Percentiles rank a stretch among this genome's conserved stretches.
Evolutionary conservation across 169 alveolate genomes (phyloP).

Genomic region (Cyclospora cayetanensis): DNA sequence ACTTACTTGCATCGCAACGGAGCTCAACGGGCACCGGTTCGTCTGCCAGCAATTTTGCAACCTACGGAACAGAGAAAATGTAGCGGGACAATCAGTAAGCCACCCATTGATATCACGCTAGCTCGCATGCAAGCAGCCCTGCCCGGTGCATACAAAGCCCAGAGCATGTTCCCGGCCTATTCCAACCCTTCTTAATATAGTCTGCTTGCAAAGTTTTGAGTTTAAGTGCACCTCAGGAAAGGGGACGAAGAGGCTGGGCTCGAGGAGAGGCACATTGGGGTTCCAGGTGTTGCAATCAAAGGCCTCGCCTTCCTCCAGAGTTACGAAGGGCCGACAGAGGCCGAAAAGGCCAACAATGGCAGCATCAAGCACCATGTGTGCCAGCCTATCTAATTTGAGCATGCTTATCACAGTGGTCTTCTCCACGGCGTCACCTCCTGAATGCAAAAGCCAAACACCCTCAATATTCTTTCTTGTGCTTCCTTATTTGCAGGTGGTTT

Average conservation of each 20-base stretch:
- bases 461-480: too few species aligned
- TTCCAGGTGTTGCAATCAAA: not conserved
- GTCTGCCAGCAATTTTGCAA: not conserved
- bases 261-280: not conserved
- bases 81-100: too few species aligned
- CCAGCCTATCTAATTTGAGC: not conserved
- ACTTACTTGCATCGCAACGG: not conserved
- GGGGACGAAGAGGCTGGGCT: not conserved
- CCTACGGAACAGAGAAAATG: not conserved
- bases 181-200: too few species aligned
- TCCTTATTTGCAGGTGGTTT: too few species aligned
- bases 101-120: too few species aligned
- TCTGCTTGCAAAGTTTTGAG: too few species aligned
- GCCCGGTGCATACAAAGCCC: too few species aligned
- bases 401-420: too few species aligned
- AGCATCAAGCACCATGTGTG: not conserved
- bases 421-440: too few species aligned
- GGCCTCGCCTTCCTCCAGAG: not conserved
- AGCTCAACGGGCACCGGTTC: not conserved
- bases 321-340: not conserved
- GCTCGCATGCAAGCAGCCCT: too few species aligned
- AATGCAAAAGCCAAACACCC: too few species aligned
- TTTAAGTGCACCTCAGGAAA: slow-evolving; percentile 39
- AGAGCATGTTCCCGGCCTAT: too few species aligned
- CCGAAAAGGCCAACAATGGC: slow-evolving; percentile 11